Conservation (phyloP, 208 protist species). For the Trypanosoma theileri region DNA sequence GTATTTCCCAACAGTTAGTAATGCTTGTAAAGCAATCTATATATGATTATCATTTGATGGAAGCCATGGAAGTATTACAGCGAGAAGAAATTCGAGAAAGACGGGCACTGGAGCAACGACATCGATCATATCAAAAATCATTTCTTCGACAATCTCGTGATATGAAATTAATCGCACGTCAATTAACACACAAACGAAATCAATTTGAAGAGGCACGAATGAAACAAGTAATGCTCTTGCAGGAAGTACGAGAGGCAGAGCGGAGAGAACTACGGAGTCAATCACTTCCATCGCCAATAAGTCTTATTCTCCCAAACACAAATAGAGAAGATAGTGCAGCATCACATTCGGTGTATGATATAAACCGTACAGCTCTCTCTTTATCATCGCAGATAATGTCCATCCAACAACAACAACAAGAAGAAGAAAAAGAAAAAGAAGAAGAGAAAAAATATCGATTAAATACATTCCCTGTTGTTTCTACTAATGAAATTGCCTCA, state of each 20-base stretch:
- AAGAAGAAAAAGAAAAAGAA: no score
- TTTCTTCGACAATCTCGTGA: slow-evolving; percentile 7
- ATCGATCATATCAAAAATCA: slow-evolving; percentile 14
- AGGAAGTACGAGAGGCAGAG: background rate
- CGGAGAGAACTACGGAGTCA: background rate
- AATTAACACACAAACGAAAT: background rate
- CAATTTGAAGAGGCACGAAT: slow-evolving; percentile 7
- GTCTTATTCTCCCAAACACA: background rate
- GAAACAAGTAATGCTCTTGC: slow-evolving; percentile 9
- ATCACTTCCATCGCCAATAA: background rate
- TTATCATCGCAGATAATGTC: no score
- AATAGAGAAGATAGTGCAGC: background rate
- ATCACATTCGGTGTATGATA: no score
- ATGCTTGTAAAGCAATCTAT: background rate
- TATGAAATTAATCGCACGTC: background rate
- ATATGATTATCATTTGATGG: background rate
- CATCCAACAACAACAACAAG: no score
- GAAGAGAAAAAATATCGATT: no score
- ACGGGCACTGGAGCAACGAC: slow-evolving; percentile 13
- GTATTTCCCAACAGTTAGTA: background rate
- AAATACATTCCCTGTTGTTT: no score
- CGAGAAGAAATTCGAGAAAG: slow-evolving; percentile 10
- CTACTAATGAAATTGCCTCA: no score
- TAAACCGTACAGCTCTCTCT: no score
- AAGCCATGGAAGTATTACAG: slow-evolving; percentile 12